Percentiles rank a stretch among this genome's conserved stretches.
These are phyloP conservation scores for Mycena venus DNA, from an alignment of 768 basidiomycete species.

Conservation along the genomic window DNA sequence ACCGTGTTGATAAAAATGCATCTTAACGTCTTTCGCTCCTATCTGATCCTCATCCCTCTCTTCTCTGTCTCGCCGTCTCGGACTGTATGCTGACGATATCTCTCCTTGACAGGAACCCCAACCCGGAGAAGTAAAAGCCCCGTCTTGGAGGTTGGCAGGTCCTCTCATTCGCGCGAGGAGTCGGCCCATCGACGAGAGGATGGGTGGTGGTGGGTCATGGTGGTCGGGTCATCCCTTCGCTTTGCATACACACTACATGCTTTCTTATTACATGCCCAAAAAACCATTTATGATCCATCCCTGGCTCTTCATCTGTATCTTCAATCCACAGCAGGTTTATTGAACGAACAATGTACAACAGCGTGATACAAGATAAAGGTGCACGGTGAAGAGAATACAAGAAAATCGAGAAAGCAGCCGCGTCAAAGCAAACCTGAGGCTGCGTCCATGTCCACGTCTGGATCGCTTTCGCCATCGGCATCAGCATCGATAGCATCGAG, in stretches of 20 bases:
- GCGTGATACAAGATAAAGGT: not conserved
- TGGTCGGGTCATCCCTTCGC: constrained; percentile 27
- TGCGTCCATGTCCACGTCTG: constrained; percentile 32
- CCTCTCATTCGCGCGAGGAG: constrained; percentile 17
- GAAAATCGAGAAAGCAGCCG: too few species aligned
- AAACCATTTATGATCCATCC: constrained; percentile 27
- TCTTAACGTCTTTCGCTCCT: constrained; percentile 99
- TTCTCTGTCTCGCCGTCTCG: constrained; percentile 23
- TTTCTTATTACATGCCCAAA: constrained; percentile 30
- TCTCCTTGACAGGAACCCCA: constrained; percentile 65
- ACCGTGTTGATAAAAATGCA: constrained; percentile 86
- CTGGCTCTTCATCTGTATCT: not conserved
- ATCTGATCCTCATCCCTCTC: constrained; percentile 73
- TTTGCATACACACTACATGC: constrained; percentile 33
- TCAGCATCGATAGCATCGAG: constrained; percentile 12
- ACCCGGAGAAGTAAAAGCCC: constrained; percentile 71
- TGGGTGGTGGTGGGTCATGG: constrained; percentile 23
- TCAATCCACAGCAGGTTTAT: constrained; percentile 18
- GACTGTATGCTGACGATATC: constrained; percentile 37
- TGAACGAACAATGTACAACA: not conserved
- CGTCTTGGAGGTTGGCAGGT: constrained; percentile 22
- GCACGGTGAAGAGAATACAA: not conserved
- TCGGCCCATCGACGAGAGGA: constrained; percentile 14
- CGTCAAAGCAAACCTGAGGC: too few species aligned
- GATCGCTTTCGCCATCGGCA: constrained; percentile 31